phyloP scores from a whole-genome alignment of 225 moss, liverwort and hornwort species.

The Asterella californica region DNA sequence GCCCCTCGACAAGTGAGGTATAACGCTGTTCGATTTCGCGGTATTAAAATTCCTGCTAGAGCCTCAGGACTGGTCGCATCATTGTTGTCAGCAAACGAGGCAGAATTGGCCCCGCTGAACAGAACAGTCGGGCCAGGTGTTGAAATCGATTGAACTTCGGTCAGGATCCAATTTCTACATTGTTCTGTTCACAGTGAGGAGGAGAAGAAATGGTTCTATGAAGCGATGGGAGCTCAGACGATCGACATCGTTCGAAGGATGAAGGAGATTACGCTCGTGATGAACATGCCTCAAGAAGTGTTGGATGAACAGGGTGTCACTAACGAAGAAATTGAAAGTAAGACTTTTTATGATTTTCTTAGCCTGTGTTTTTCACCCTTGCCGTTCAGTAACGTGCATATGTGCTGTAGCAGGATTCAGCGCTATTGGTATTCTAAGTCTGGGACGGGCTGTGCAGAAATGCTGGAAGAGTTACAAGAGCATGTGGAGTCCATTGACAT shows the following conservation, averaged over 20 bases:
- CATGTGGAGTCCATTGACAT: conserved; percentile 96
- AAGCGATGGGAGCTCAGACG: conserved; percentile 70
- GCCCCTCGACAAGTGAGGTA: conserved; percentile 65
- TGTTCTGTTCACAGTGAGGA: conserved; percentile 52
- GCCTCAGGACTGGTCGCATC: not conserved
- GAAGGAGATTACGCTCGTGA: conserved; percentile 76
- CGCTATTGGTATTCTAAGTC: not conserved
- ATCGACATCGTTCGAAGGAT: conserved; percentile 72
- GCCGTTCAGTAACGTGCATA: no score
- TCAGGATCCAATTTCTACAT: not conserved
- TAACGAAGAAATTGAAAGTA: conserved; percentile 76
- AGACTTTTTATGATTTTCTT: not conserved
- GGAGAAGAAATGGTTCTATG: conserved; percentile 68
- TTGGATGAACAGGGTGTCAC: conserved; percentile 73
- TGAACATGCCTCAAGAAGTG: conserved; percentile 64
- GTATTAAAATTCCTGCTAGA: not conserved
- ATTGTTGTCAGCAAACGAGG: not conserved
- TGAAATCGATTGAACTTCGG: no score
- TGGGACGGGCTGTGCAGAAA: conserved; percentile 42
- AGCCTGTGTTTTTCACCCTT: not conserved
- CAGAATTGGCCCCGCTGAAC: not conserved
- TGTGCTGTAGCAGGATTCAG: not conserved
- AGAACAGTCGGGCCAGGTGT: no score
- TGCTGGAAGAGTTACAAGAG: conserved; percentile 97
- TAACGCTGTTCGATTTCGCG: not conserved